These are phyloP conservation scores for Luzula sylvatica DNA, from an alignment of 176 grass and related monocot species.

Conservation along the genomic window DNA sequence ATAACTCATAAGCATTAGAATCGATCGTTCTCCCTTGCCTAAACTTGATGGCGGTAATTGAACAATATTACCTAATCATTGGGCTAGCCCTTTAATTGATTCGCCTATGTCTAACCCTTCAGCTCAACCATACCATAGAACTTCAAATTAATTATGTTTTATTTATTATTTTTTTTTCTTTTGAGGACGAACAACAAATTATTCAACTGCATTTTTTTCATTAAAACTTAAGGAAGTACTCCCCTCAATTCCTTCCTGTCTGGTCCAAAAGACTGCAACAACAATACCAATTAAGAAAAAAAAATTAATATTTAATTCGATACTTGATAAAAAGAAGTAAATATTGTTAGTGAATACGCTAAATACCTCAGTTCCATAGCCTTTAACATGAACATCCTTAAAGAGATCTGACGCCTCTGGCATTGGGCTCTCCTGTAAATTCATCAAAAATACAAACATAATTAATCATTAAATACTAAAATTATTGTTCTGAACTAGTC, in stretches of 20 bases:
- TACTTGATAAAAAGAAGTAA: neutral
- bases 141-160: too few relatives aligned
- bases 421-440: conserved; percentile 64
- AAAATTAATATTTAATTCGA: neutral
- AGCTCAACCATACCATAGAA: too few relatives aligned
- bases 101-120: too few relatives aligned
- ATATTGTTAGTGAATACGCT: neutral
- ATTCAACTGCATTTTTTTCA: too few relatives aligned
- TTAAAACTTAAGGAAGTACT: conserved; percentile 70
- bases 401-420: conserved; percentile 75
- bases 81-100: too few relatives aligned
- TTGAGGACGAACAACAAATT: too few relatives aligned
- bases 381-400: conserved; percentile 69
- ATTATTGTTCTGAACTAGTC: too few relatives aligned
- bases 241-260: conserved; percentile 79
- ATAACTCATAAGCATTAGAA: too few relatives aligned
- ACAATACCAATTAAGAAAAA: neutral
- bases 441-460: neutral
- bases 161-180: too few relatives aligned
- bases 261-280: conserved; percentile 58
- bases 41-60: too few relatives aligned
- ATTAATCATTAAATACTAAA: neutral
- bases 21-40: too few relatives aligned
- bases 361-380: conserved; percentile 69
- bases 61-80: too few relatives aligned